Evolutionary conservation across 768 basidiomycete genomes (phyloP).

Genomic region (Xerocomus spinulosus): DNA sequence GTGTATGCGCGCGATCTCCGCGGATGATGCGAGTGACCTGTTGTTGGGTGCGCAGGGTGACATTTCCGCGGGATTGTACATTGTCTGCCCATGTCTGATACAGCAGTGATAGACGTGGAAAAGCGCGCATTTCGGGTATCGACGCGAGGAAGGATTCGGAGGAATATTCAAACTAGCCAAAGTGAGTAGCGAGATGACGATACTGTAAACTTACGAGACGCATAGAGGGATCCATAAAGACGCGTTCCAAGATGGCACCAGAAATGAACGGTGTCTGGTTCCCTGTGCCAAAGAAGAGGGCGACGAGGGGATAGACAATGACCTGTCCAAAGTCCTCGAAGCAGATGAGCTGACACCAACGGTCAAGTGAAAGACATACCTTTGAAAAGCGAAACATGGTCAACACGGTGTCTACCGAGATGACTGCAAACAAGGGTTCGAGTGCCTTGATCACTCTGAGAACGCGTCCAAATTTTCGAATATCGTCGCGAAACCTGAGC

Average conservation of each 20-base stretch:
- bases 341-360: neutral
- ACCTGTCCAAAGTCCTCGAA: neutral
- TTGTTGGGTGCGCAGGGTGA: neutral
- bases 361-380: neutral
- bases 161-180: neutral
- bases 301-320: neutral
- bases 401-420: neutral
- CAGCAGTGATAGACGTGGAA: conserved; percentile 3
- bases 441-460: neutral
- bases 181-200: neutral
- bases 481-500: neutral
- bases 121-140: conserved; percentile 4
- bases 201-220: neutral
- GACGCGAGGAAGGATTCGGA: conserved; percentile 11
- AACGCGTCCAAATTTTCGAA: neutral
- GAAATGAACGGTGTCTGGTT: neutral
- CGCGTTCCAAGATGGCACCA: neutral
- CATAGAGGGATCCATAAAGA: neutral
- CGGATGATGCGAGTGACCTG: neutral
- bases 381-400: neutral
- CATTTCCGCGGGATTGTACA: neutral
- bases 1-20: neutral
- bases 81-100: conserved; percentile 1
- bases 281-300: conserved; percentile 2
- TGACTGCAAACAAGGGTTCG: neutral